phyloP scores from a whole-genome alignment of 2,329 filamentous ascomycete species.

The Amauroascus verrucosus region DNA sequence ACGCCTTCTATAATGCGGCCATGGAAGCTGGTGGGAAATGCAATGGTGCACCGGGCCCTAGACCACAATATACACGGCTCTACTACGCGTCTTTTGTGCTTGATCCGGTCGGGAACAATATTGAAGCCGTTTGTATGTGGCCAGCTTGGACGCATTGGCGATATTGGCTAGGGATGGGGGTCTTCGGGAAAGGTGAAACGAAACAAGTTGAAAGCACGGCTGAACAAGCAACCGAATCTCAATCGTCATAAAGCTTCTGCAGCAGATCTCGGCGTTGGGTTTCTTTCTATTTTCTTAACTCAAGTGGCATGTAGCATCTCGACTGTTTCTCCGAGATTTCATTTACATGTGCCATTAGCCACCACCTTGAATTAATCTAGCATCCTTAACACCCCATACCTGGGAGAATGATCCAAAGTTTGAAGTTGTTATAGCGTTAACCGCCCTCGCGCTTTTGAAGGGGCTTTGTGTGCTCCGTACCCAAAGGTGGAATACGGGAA shows the following conservation, averaged over 20 bases:
- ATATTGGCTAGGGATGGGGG: slow-evolving; percentile 18
- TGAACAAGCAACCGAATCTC: not conserved
- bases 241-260: not conserved
- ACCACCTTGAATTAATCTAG: no score
- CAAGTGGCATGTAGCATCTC: no score
- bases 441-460: no score
- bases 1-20: slow-evolving; percentile 38
- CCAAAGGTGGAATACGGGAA: not conserved
- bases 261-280: not conserved
- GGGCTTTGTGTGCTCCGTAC: no score
- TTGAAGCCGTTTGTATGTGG: slow-evolving; percentile 37
- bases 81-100: slow-evolving; percentile 46
- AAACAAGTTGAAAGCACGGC: not conserved
- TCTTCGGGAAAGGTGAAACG: slow-evolving; percentile 14
- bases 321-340: no score
- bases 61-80: slow-evolving; percentile 36
- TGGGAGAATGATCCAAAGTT: no score
- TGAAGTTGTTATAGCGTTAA: no score
- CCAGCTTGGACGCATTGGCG: slow-evolving; percentile 16
- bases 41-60: slow-evolving; percentile 42
- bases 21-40: slow-evolving; percentile 38
- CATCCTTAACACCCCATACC: no score
- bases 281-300: no score
- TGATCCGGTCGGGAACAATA: slow-evolving; percentile 45
- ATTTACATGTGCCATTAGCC: no score